Evolutionary conservation across 108 stramenopile species (phyloP).

Genomic region (Fragilaria radians): DNA sequence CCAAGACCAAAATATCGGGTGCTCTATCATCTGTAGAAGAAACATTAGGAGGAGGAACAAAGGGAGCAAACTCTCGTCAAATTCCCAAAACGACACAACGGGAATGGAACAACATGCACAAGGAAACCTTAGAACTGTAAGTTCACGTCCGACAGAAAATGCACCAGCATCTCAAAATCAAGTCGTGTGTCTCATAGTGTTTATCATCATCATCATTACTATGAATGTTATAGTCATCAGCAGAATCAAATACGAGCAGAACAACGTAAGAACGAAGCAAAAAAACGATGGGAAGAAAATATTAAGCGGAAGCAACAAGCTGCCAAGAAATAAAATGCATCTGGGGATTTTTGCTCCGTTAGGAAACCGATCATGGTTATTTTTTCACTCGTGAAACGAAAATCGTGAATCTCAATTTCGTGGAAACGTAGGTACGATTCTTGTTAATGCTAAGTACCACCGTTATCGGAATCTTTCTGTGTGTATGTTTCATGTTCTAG

Average conservation of each 20-base stretch:
- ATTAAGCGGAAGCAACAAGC: background rate
- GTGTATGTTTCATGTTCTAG: background rate
- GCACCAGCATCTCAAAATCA: too few relatives aligned
- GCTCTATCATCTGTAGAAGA: background rate
- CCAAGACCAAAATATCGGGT: background rate
- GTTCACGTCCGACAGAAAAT: background rate
- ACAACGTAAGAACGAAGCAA: background rate
- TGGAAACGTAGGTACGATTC: background rate
- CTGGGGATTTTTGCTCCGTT: background rate
- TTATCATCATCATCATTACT: background rate
- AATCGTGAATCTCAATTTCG: background rate
- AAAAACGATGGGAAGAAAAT: background rate
- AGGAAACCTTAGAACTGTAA: background rate
- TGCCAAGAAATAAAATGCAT: background rate
- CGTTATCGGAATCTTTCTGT: background rate
- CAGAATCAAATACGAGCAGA: background rate
- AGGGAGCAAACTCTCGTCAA: background rate
- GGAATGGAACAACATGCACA: conserved; percentile 1
- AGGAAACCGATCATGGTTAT: background rate
- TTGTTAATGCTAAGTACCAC: background rate
- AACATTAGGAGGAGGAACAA: background rate
- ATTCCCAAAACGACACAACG: background rate
- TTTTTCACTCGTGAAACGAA: background rate
- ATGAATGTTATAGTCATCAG: background rate
- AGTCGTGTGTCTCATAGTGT: too few relatives aligned